These are phyloP conservation scores for Diaporthe citri DNA, from an alignment of 2,329 filamentous ascomycete species.

Conservation along the genomic window DNA sequence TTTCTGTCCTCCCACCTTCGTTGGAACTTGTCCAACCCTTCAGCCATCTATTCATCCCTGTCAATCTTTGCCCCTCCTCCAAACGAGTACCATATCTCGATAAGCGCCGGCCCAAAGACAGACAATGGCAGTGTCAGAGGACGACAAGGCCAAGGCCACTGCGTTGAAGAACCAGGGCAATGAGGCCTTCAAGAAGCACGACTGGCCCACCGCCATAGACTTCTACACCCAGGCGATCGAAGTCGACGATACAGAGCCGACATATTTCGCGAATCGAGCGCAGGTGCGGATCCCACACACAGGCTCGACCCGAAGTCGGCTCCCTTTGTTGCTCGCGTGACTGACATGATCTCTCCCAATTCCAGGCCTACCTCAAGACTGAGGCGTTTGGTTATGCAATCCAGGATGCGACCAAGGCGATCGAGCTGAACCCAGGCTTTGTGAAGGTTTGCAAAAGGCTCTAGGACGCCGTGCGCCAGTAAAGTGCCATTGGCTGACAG, in stretches of 20 bases:
- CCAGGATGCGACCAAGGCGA: conserved; percentile 88
- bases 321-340: conserved; percentile 55
- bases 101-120: conserved; percentile 24
- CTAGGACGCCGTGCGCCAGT: not conserved
- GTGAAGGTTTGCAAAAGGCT: conserved; percentile 76
- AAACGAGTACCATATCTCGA: not conserved
- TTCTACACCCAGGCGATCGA: conserved; percentile 91
- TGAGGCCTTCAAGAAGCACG: conserved; percentile 87
- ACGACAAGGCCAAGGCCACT: conserved; percentile 77
- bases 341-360: conserved; percentile 51
- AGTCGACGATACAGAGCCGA: conserved; percentile 83
- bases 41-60: conserved; percentile 20
- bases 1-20: conserved; percentile 2
- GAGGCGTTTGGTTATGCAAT: conserved; percentile 96
- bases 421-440: conserved; percentile 89
- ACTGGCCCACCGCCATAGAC: conserved; percentile 86
- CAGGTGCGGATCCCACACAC: conserved; percentile 72
- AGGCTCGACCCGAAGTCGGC: conserved; percentile 39
- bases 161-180: conserved; percentile 95
- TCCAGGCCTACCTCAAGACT: conserved; percentile 91
- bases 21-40: conserved; percentile 22
- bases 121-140: conserved; percentile 53
- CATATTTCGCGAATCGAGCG: conserved; percentile 94
- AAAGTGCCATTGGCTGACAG: conserved; percentile 29
- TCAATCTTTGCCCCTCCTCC: conserved; percentile 22